Evolutionary conservation across 2,329 filamentous ascomycete genomes (phyloP).

Genomic region (Aspergillus clavatus): DNA sequence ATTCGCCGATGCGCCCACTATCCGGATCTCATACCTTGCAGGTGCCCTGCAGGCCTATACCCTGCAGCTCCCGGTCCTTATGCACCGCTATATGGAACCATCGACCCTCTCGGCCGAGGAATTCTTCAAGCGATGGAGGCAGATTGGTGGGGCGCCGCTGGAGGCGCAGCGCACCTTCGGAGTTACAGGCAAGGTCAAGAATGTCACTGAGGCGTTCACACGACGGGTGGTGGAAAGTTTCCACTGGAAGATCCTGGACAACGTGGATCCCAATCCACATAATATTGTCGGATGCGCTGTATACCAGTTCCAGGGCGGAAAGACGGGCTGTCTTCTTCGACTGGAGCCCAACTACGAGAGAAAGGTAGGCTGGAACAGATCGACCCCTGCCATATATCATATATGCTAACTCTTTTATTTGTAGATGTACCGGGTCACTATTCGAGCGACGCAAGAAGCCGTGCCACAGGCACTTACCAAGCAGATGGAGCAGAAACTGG

Average conservation of each 20-base stretch:
- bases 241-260: constrained; percentile 78
- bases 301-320: constrained; percentile 72
- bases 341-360: constrained; percentile 91
- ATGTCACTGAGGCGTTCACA: constrained; percentile 68
- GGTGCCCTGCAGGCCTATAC: constrained; percentile 90
- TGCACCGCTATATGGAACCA: constrained; percentile 96
- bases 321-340: constrained; percentile 88
- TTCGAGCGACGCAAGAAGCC: constrained; percentile 86
- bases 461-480: constrained; percentile 77
- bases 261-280: constrained; percentile 85
- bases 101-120: constrained; percentile 83
- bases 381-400: neutral
- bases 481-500: constrained; percentile 79
- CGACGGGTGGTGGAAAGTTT: constrained; percentile 73
- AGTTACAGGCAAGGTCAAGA: constrained; percentile 54
- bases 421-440: constrained; percentile 92
- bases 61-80: constrained; percentile 77
- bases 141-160: constrained; percentile 82
- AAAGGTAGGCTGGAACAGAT: constrained; percentile 61
- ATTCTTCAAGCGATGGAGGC: constrained; percentile 99
- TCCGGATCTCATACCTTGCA: constrained; percentile 89
- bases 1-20: constrained; percentile 77
- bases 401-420: constrained; percentile 6
- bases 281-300: constrained; percentile 88
- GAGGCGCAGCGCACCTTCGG: constrained; percentile 87